A percentile compares a stretch with the other conserved stretches of the same genome.
Conservation (phyloP, 148 eudicot species). For the Camellia granthamiana region DNA sequence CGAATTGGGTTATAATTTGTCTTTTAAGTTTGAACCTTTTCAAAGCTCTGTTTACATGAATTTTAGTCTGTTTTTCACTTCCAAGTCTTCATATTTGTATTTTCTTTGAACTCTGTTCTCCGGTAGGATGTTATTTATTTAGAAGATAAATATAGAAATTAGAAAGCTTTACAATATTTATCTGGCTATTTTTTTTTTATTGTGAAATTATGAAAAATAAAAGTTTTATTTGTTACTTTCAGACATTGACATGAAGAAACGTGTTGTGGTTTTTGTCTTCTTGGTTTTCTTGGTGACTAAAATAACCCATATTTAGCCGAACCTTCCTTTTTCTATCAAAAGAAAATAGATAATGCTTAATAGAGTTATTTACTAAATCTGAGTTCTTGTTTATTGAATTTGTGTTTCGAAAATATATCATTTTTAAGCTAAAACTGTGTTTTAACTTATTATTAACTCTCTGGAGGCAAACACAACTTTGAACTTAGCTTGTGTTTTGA, state of each 20-base stretch:
- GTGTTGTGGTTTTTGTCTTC: not conserved
- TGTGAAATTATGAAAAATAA: no score
- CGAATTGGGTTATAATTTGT: not conserved
- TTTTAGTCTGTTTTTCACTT: not conserved
- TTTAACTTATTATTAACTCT: no score
- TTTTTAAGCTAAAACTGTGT: no score
- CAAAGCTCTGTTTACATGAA: not conserved
- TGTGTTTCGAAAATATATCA: no score
- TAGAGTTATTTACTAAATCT: no score
- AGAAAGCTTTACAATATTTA: not conserved
- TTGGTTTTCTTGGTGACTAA: not conserved
- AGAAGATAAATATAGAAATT: not conserved
- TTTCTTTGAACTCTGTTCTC: slow-evolving; percentile 15
- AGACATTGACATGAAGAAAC: not conserved
- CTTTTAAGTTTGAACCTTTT: not conserved
- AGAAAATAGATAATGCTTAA: not conserved
- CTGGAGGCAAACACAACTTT: no score
- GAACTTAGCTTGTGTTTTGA: no score
- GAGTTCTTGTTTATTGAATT: no score
- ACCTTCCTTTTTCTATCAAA: slow-evolving; percentile 3
- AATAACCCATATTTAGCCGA: not conserved
- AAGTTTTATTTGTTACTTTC: not conserved
- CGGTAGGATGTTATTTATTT: not conserved
- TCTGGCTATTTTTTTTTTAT: not conserved
- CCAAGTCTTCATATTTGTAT: not conserved